Conservation (phyloP, 2,329 filamentous ascomycete genomes). For the Furcasterigmium sp. region DNA sequence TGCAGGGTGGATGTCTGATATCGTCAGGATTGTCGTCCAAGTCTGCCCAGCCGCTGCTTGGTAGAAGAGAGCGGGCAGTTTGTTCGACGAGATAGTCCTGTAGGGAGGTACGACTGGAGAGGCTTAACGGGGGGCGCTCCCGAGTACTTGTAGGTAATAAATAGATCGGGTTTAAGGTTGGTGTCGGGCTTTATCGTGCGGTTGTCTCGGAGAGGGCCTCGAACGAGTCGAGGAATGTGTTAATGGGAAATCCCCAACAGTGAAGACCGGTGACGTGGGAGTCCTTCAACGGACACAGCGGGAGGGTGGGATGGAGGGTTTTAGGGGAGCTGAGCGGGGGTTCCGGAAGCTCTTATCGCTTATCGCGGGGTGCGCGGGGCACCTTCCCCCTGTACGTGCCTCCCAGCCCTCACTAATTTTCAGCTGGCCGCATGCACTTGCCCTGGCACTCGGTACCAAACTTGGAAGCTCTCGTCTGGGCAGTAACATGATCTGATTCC, state of each 20-base stretch:
- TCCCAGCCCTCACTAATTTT: no score
- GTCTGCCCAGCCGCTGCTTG: background rate
- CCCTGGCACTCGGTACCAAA: no score
- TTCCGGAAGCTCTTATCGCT: slow-evolving; percentile 4
- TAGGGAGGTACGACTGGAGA: slow-evolving; percentile 3
- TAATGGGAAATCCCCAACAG: background rate
- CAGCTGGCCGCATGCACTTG: no score
- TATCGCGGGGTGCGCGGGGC: slow-evolving; percentile 2
- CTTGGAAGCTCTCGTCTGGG: no score
- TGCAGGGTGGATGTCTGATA: no score
- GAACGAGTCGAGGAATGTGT: background rate
- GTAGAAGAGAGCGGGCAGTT: background rate
- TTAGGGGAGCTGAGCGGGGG: background rate
- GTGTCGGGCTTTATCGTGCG: no score
- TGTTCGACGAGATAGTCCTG: background rate
- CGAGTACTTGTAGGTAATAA: background rate
- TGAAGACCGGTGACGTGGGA: background rate
- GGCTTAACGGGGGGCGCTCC: no score
- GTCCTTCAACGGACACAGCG: background rate
- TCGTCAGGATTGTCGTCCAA: background rate
- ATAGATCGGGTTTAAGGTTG: no score
- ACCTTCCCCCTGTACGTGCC: background rate
- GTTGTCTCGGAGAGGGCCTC: background rate
- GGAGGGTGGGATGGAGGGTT: background rate
- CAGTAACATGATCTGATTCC: no score